Conservation (phyloP, 257 asterid genomes). For the Osmanthus fragrans region DNA sequence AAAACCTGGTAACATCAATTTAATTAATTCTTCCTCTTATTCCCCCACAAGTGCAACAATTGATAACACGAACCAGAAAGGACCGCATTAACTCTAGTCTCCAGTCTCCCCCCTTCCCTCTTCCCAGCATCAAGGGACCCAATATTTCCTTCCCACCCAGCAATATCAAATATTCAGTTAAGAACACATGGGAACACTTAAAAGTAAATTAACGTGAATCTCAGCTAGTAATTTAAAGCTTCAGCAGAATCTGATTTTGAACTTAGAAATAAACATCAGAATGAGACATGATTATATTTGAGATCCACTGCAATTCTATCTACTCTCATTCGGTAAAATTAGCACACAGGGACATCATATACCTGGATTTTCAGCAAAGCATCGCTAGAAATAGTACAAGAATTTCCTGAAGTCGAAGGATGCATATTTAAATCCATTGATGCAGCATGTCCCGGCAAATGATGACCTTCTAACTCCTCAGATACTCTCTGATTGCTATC, state of each 20-base stretch:
- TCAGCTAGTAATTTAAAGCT: constrained; percentile 3
- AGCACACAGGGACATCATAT: constrained; percentile 5
- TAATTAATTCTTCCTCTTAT: neutral
- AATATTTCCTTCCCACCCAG: neutral
- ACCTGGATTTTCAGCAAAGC: constrained; percentile 82
- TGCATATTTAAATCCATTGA: constrained; percentile 35
- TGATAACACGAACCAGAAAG: constrained; percentile 2
- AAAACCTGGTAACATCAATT: neutral
- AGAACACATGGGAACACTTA: constrained; percentile 7
- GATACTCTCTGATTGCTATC: constrained; percentile 37
- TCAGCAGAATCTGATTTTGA: neutral
- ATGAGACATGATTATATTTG: neutral
- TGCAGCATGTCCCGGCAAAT: constrained; percentile 34
- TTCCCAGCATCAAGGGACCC: neutral
- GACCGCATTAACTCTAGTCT: constrained; percentile 1
- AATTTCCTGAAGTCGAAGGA: constrained; percentile 39
- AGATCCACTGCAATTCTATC: neutral
- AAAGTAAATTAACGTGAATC: neutral
- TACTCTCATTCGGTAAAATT: neutral
- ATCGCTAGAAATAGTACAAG: constrained; percentile 38
- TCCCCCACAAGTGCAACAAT: constrained; percentile 1
- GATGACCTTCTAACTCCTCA: constrained; percentile 47
- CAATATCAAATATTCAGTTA: neutral
- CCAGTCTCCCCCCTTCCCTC: neutral
- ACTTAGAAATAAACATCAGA: constrained; percentile 2